These are phyloP conservation scores for Colletotrichum eremochloae DNA, from an alignment of 2,329 filamentous ascomycete species.

Conservation along the genomic window DNA sequence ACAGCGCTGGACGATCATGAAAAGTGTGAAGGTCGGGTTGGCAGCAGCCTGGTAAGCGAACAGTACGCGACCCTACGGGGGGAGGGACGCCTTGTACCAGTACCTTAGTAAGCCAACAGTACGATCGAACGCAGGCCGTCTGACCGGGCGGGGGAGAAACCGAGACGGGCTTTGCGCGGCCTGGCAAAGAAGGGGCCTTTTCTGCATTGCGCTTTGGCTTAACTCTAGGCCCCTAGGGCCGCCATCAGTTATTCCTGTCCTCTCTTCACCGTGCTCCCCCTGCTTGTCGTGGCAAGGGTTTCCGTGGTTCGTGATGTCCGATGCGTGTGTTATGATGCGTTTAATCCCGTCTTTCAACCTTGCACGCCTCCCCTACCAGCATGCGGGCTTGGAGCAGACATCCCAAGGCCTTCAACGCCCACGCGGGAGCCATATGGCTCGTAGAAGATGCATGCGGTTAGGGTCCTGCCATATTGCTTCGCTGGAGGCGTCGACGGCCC, in stretches of 20 bases:
- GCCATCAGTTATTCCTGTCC: neutral
- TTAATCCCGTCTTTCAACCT: neutral
- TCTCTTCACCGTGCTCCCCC: conserved; percentile 29
- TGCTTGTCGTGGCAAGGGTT: neutral
- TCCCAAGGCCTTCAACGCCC: conserved; percentile 3
- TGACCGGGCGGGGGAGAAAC: conserved; percentile 32
- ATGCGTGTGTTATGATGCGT: conserved; percentile 18
- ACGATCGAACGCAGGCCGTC: conserved; percentile 31
- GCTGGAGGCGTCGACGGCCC: conserved; percentile 3
- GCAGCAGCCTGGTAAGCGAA: conserved; percentile 15
- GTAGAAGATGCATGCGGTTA: conserved; percentile 11
- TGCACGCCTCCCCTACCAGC: neutral
- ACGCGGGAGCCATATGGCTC: conserved; percentile 20
- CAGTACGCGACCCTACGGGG: neutral
- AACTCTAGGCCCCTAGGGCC: neutral
- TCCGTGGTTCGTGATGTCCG: conserved; percentile 1
- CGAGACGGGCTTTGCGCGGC: conserved; percentile 21
- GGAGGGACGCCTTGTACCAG: neutral
- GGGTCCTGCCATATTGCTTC: conserved; percentile 19
- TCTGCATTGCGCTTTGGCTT: conserved; percentile 5
- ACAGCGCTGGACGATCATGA: conserved; percentile 38
- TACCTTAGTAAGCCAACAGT: conserved; percentile 5
- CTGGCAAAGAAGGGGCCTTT: neutral
- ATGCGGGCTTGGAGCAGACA: conserved; percentile 9
- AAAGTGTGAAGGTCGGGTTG: conserved; percentile 1